Evolutionary conservation across 2,329 filamentous ascomycete species (phyloP).

Genomic region (Sporothrix humicola): DNA sequence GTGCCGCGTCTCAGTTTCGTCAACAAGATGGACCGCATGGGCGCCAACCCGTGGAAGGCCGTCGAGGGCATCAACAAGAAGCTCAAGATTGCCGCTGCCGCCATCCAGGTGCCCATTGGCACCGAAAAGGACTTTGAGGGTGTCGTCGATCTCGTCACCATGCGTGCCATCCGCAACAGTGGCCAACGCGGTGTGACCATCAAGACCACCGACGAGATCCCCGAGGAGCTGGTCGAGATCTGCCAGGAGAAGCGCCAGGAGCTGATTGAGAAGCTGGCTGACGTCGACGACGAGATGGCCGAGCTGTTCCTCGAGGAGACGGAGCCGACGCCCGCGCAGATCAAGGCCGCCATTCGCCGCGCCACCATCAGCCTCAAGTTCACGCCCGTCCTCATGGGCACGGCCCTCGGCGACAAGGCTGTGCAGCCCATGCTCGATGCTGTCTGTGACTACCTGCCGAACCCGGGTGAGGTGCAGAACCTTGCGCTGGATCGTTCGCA

Average conservation of each 20-base stretch:
- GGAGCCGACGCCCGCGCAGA: constrained; percentile 77
- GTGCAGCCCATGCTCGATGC: constrained; percentile 95
- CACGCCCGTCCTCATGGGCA: constrained; percentile 94
- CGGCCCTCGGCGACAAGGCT: constrained; percentile 90
- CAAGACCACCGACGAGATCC: constrained; percentile 77
- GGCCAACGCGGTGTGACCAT: constrained; percentile 80
- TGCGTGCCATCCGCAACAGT: constrained; percentile 93
- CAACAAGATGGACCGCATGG: constrained; percentile 99
- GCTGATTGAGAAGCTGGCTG: constrained; percentile 92
- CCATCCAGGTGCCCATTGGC: constrained; percentile 93
- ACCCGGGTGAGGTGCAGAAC: constrained; percentile 88
- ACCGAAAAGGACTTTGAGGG: constrained; percentile 89
- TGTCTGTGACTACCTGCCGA: constrained; percentile 93
- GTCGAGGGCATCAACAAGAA: constrained; percentile 98
- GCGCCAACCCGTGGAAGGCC: constrained; percentile 96
- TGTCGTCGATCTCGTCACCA: constrained; percentile 88
- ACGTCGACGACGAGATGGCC: constrained; percentile 97
- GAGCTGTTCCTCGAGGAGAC: constrained; percentile 91
- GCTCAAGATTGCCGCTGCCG: constrained; percentile 88
- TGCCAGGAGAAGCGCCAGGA: constrained; percentile 81
- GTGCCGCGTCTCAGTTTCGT: constrained; percentile 94
- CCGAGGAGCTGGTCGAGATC: constrained; percentile 75
- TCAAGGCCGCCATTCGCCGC: constrained; percentile 89
- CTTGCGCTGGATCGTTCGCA: constrained; percentile 83
- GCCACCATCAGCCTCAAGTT: constrained; percentile 91